Conservation (phyloP, 768 basidiomycete genomes). For the Amanita rimosa region DNA sequence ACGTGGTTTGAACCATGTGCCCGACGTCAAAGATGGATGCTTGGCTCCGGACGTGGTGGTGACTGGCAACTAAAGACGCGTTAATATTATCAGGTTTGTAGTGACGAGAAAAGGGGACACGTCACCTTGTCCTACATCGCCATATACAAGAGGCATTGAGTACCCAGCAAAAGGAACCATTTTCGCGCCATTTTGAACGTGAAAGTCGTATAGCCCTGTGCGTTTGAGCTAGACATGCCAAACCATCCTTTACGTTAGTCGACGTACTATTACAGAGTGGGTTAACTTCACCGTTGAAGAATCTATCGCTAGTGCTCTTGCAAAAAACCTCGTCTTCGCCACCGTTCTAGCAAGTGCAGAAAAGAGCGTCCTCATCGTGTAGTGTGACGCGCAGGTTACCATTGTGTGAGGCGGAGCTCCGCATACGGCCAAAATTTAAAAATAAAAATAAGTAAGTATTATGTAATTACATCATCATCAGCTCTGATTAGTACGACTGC, state of each 20-base stretch:
- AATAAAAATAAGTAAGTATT: too few relatives aligned
- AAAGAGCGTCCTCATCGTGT: neutral
- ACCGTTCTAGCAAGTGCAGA: neutral
- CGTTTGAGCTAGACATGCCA: constrained; percentile 32
- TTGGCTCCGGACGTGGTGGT: constrained; percentile 74
- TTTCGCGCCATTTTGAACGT: constrained; percentile 72
- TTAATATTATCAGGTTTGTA: neutral
- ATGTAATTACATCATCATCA: too few relatives aligned
- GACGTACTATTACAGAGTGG: too few relatives aligned
- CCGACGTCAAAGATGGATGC: constrained; percentile 94
- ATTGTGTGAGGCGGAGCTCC: constrained; percentile 1
- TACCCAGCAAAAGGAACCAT: constrained; percentile 97
- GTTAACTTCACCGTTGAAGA: neutral
- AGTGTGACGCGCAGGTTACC: too few relatives aligned
- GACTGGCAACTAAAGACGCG: constrained; percentile 59
- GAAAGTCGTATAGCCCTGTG: constrained; percentile 85
- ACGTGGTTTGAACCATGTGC: constrained; percentile 96
- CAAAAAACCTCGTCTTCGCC: neutral
- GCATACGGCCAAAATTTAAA: neutral
- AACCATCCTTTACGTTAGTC: neutral
- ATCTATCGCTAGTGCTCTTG: neutral
- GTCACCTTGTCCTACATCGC: constrained; percentile 68
- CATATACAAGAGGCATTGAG: constrained; percentile 88
- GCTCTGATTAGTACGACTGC: too few relatives aligned
- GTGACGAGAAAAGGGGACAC: constrained; percentile 9